phyloP scores from a whole-genome alignment of 495 filamentous ascomycete species.

The Penicillium maclennaniae region DNA sequence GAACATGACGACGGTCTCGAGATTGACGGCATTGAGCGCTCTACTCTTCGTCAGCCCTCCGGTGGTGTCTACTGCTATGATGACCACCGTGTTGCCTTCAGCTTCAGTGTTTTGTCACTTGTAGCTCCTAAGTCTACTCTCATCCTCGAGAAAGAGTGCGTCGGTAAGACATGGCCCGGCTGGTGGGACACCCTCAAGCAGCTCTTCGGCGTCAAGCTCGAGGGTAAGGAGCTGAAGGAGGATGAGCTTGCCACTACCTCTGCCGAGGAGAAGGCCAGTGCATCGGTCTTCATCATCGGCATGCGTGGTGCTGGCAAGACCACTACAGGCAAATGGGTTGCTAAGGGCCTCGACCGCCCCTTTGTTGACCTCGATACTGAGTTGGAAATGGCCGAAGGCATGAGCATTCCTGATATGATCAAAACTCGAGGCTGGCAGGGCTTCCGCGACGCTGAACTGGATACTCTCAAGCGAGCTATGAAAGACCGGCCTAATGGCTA shows the following conservation, averaged over 20 bases:
- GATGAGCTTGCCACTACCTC: conserved; percentile 26
- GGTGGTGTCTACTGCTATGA: conserved; percentile 89
- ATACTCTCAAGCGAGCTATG: conserved; percentile 66
- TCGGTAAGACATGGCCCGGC: conserved; percentile 98
- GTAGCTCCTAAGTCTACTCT: conserved; percentile 70
- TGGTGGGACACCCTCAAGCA: conserved; percentile 92
- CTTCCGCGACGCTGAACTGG: conserved; percentile 79
- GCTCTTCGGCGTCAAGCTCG: conserved; percentile 67
- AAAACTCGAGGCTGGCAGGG: conserved; percentile 76
- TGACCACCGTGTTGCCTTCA: conserved; percentile 98
- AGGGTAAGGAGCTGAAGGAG: conserved; percentile 63
- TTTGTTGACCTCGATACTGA: conserved; percentile 86
- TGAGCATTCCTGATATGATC: conserved; percentile 83
- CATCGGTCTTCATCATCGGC: conserved; percentile 87
- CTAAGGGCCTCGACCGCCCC: conserved; percentile 65
- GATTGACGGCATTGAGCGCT: conserved; percentile 65
- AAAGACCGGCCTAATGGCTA: conserved; percentile 69
- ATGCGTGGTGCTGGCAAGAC: conserved; percentile 99
- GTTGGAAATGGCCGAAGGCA: conserved; percentile 66
- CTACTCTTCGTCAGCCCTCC: conserved; percentile 55
- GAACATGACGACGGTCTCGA: conserved; percentile 92
- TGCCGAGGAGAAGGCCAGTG: conserved; percentile 35
- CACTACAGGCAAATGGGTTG: conserved; percentile 82
- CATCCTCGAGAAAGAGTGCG: conserved; percentile 85
- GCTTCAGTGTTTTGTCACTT: conserved; percentile 85